Percentiles rank a stretch among this genome's conserved stretches.
Conservation (phyloP, 129 eudicot species). For the Lactuca saligna region DNA sequence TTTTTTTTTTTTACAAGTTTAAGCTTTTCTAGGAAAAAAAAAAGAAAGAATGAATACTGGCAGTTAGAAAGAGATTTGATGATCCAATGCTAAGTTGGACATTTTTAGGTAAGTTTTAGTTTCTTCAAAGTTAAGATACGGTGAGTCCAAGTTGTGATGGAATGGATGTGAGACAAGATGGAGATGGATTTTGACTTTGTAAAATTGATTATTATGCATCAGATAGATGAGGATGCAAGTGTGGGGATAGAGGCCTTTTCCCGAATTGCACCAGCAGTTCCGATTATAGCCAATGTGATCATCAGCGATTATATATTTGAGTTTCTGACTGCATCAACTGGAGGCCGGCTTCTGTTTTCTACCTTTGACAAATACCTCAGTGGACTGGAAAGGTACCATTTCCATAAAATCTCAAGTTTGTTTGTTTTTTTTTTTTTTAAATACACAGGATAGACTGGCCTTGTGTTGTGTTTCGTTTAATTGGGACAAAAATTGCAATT, state of each 20-base stretch:
- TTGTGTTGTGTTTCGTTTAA: no score
- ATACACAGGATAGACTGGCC: no score
- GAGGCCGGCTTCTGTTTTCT: slow-evolving; percentile 71
- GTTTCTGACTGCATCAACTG: slow-evolving; percentile 67
- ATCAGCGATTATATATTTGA: slow-evolving; percentile 71
- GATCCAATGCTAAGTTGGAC: no score
- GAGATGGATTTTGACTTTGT: slow-evolving; percentile 1
- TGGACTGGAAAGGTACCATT: slow-evolving; percentile 71
- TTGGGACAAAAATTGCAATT: no score
- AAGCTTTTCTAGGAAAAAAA: background rate
- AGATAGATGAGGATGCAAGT: slow-evolving; percentile 80
- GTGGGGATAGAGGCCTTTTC: slow-evolving; percentile 81
- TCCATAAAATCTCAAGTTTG: no score
- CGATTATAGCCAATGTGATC: slow-evolving; percentile 74
- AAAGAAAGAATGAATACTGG: background rate
- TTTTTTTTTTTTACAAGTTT: background rate
- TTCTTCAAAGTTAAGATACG: no score
- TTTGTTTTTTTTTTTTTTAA: no score
- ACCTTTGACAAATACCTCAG: slow-evolving; percentile 78
- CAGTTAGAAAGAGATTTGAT: background rate
- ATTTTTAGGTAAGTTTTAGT: no score
- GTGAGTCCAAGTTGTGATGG: no score
- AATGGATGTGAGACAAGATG: background rate
- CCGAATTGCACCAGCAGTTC: slow-evolving; percentile 92
- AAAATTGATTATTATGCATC: slow-evolving; percentile 24